Conservation (phyloP, 441 rosid genomes). For the Brassica balearica region DNA sequence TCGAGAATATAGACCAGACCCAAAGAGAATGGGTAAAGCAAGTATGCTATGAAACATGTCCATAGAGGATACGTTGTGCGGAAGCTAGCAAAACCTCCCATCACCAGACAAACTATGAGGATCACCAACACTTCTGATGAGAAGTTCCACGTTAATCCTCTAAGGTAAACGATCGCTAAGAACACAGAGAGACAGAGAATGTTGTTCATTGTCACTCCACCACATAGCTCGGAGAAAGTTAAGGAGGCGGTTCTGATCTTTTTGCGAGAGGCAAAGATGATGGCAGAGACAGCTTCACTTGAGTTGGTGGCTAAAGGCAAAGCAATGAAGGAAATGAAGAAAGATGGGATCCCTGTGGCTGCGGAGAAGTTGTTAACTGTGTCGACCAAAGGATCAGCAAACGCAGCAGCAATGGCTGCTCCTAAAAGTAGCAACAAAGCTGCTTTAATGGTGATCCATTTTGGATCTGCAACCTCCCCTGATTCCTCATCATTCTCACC, state of each 20-base stretch:
- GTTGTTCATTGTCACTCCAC: constrained; percentile 87
- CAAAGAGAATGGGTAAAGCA: constrained; percentile 82
- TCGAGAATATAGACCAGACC: constrained; percentile 86
- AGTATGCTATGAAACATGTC: constrained; percentile 72
- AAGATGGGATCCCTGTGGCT: constrained; percentile 90
- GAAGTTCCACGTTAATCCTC: constrained; percentile 95
- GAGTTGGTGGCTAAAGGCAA: constrained; percentile 93
- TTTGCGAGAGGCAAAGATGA: constrained; percentile 84
- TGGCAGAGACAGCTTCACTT: constrained; percentile 95
- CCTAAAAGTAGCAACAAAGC: constrained; percentile 70
- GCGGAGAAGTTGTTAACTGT: constrained; percentile 82
- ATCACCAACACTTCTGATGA: constrained; percentile 82
- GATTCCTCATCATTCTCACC: constrained; percentile 57
- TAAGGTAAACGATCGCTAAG: constrained; percentile 72
- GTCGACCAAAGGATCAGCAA: constrained; percentile 96
- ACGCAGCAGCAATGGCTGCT: constrained; percentile 81
- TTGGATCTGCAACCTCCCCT: constrained; percentile 54
- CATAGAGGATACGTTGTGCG: constrained; percentile 85
- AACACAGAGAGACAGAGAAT: constrained; percentile 87
- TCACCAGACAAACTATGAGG: constrained; percentile 75
- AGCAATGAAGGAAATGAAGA: constrained; percentile 91
- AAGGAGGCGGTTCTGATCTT: constrained; percentile 74
- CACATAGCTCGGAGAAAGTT: constrained; percentile 92
- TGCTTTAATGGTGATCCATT: constrained; percentile 70
- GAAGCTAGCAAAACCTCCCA: constrained; percentile 83